phyloP scores from a whole-genome alignment of 371 early-diverging fungal species.

The Mucor saturninus region DNA sequence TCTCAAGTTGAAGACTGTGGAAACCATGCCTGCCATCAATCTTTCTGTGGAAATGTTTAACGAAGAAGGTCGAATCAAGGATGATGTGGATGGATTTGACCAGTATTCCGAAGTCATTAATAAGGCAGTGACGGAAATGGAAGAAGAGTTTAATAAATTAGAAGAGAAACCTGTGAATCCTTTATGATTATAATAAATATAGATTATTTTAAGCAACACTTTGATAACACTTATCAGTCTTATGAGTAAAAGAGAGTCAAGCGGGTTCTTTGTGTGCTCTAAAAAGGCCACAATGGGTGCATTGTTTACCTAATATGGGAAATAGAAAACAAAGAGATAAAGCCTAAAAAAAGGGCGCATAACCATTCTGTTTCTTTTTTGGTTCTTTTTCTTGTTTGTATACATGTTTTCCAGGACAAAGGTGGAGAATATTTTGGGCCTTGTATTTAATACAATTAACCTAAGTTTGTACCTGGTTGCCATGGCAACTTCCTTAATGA shows the following conservation, averaged over 20 bases:
- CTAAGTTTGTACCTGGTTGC: constrained; percentile 34
- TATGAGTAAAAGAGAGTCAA: too few species aligned
- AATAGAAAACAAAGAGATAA: not conserved
- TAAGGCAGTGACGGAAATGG: constrained; percentile 7
- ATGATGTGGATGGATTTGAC: not conserved
- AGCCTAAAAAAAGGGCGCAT: not conserved
- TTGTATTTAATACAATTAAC: constrained; percentile 32
- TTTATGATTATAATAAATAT: too few species aligned
- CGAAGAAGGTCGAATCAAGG: constrained; percentile 4
- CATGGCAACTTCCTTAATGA: constrained; percentile 27
- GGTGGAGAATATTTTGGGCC: constrained; percentile 34
- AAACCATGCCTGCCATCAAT: constrained; percentile 17
- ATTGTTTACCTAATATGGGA: not conserved
- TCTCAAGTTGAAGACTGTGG: not conserved
- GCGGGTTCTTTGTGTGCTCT: too few species aligned
- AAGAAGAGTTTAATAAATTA: constrained; percentile 4
- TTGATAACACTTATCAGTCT: too few species aligned
- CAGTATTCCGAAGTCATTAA: constrained; percentile 7
- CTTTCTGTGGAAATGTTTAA: constrained; percentile 10
- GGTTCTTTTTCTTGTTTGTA: constrained; percentile 1
- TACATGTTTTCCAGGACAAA: constrained; percentile 39
- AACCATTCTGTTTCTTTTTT: not conserved
- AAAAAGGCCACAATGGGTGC: too few species aligned
- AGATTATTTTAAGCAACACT: too few species aligned
- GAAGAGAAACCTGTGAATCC: not conserved